Base-by-base conservation (phyloP, 2,329 filamentous ascomycete genomes). In the Huntiella abstrusa region DNA sequence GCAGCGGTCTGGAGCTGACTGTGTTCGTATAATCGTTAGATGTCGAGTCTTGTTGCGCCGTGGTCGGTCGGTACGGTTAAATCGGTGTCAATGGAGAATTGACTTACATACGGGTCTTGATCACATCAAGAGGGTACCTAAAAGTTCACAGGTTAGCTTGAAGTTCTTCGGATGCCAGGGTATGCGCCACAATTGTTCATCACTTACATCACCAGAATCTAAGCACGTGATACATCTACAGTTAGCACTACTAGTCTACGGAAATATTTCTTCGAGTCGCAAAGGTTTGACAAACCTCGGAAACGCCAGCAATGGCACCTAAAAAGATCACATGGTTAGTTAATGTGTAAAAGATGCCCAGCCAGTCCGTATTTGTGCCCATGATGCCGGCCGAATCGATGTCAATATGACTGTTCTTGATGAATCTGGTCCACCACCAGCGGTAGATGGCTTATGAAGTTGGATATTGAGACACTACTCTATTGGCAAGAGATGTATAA, bases 61-160 rank as follows among this genome's bases (percentile, higher is more conserved):
- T 28, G 22, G 7, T 28, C 22, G 22, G 22, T 28, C 2, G 22
- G 22, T 28, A 3, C 6, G 22, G 8, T 10, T 7, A 10, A 28
- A 10, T 10, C 6, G 22, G 8, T 28, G 22, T 2, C 22, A 28
- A 28, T 28, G 8, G 22, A 28, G 22, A 7, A 28, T 28, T 28
- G 53, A 62, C 79, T 73, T 75, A 91, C 83, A 93, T 82, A 80
- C 88, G 74, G 53, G 91, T 96, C 75, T 96, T 96, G 64, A 96
- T 85, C 49, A 98, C 91, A 63, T 98, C 91, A 62, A 98, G 72
- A 55, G 91, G 91, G 70, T 98, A 98, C 91, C 87, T 95, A 61
- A 52, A 41, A 52, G 37, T 33, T 10, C 17, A 6, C 11, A 36
- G 32, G 7, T 41, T 49, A 38, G 16, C 34, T 34, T 16, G 8